Evolutionary conservation across 371 early-diverging fungal species (phyloP).

Genomic region (Circinella minor): DNA sequence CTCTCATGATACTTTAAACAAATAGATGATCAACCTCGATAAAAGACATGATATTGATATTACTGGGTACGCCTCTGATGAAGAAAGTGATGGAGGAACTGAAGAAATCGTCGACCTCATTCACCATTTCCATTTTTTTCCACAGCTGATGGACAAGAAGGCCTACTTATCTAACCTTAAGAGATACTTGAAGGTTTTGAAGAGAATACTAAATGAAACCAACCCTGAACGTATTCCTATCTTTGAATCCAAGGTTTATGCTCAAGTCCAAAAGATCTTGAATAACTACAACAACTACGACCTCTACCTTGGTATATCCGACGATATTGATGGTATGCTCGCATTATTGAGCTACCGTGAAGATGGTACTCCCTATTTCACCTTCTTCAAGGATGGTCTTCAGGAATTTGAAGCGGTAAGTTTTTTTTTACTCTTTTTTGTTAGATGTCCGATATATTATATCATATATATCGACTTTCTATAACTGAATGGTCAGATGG

Average conservation of each 20-base stretch:
- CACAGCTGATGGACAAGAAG: constrained; percentile 91
- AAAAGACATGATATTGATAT: constrained; percentile 86
- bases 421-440: too few species aligned
- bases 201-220: constrained; percentile 62
- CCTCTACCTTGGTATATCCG: constrained; percentile 88
- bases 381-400: constrained; percentile 93
- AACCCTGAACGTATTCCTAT: constrained; percentile 71
- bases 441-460: too few species aligned
- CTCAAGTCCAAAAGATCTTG: constrained; percentile 79
- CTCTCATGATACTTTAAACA: too few species aligned
- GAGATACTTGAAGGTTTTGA: constrained; percentile 88
- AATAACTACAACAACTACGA: constrained; percentile 88
- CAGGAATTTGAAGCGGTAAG: constrained; percentile 71
- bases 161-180: constrained; percentile 89
- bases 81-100: constrained; percentile 72
- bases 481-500: too few species aligned
- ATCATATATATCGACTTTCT: too few species aligned
- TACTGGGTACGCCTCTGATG: constrained; percentile 95
- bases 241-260: constrained; percentile 72
- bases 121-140: constrained; percentile 77
- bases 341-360: constrained; percentile 94
- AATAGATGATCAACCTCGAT: constrained; percentile 64
- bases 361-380: constrained; percentile 93
- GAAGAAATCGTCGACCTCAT: constrained; percentile 90
- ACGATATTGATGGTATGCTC: constrained; percentile 90